These are phyloP conservation scores for Teunomyces pallodes DNA, from an alignment of 805 yeast species.

Conservation along the genomic window DNA sequence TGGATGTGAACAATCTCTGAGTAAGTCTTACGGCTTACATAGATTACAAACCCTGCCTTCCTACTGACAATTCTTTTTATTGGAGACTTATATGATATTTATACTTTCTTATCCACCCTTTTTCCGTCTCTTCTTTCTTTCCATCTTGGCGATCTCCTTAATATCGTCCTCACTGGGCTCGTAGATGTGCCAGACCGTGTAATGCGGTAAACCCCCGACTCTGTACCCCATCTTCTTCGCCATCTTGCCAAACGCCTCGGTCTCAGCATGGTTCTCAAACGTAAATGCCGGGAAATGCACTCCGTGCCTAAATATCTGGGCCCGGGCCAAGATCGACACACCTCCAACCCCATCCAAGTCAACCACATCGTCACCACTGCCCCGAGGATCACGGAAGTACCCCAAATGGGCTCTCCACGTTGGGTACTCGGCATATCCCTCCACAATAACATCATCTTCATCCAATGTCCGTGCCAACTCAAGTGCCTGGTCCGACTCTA, in stretches of 20 bases:
- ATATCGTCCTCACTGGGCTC: slow-evolving; percentile 88
- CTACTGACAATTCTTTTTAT: slow-evolving; percentile 36
- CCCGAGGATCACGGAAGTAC: slow-evolving; percentile 60
- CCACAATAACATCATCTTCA: slow-evolving; percentile 85
- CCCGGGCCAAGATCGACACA: slow-evolving; percentile 74
- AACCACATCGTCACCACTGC: slow-evolving; percentile 60
- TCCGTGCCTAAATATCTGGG: slow-evolving; percentile 71
- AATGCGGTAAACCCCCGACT: slow-evolving; percentile 88
- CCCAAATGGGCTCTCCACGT: slow-evolving; percentile 85
- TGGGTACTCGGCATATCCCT: slow-evolving; percentile 84
- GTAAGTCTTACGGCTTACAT: slow-evolving; percentile 39
- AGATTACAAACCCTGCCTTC: slow-evolving; percentile 51
- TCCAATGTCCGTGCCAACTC: slow-evolving; percentile 60
- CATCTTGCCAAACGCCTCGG: slow-evolving; percentile 85
- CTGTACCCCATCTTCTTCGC: slow-evolving; percentile 72
- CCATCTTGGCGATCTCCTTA: slow-evolving; percentile 63
- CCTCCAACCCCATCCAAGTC: slow-evolving; percentile 87
- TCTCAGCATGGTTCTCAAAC: slow-evolving; percentile 81
- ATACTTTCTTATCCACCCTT: neutral
- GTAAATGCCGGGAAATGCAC: slow-evolving; percentile 85
- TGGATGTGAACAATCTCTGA: slow-evolving; percentile 54
- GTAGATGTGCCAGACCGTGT: slow-evolving; percentile 92
- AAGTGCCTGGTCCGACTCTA: slow-evolving; percentile 77
- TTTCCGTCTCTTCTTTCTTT: slow-evolving; percentile 53
- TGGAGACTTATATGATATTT: slow-evolving; percentile 2